Percentiles rank a stretch among this genome's conserved stretches.
Evolutionary conservation across 1,139 yeast genomes (phyloP).

Genomic region (Geotrichum macrosporum): DNA sequence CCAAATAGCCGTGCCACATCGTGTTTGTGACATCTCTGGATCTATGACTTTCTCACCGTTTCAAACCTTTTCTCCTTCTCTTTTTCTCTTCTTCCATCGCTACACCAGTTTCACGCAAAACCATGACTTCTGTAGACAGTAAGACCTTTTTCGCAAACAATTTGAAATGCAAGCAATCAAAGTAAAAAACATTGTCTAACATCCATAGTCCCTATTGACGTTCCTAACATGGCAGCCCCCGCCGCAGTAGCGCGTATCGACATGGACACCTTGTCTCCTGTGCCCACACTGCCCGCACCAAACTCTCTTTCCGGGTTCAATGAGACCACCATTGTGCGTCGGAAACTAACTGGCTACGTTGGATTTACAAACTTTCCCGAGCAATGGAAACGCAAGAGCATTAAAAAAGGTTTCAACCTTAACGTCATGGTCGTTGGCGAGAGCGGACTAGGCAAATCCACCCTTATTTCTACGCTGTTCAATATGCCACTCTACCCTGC

Average conservation of each 20-base stretch:
- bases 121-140: conserved; percentile 11
- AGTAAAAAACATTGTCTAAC: too few species aligned
- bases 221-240: too few species aligned
- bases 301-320: conserved; percentile 3
- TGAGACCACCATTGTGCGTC: conserved; percentile 50
- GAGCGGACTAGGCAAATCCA: conserved; percentile 89
- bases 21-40: not conserved
- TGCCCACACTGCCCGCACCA: conserved; percentile 9
- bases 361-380: conserved; percentile 98
- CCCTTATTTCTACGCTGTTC: conserved; percentile 86
- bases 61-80: not conserved
- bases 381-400: conserved; percentile 96
- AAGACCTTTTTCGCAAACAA: not conserved
- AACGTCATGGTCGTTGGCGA: conserved; percentile 61
- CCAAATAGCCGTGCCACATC: not conserved
- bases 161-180: too few species aligned
- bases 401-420: conserved; percentile 88
- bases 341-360: conserved; percentile 85
- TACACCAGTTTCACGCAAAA: not conserved
- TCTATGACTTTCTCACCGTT: not conserved
- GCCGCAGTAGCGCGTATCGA: conserved; percentile 16
- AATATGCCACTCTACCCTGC: conserved; percentile 62
- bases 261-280: conserved; percentile 12
- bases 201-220: conserved; percentile 11
- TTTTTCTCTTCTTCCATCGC: not conserved